These are phyloP conservation scores for Pseudocercospora musae DNA, from an alignment of 2,329 filamentous ascomycete genomes.

Conservation along the genomic window DNA sequence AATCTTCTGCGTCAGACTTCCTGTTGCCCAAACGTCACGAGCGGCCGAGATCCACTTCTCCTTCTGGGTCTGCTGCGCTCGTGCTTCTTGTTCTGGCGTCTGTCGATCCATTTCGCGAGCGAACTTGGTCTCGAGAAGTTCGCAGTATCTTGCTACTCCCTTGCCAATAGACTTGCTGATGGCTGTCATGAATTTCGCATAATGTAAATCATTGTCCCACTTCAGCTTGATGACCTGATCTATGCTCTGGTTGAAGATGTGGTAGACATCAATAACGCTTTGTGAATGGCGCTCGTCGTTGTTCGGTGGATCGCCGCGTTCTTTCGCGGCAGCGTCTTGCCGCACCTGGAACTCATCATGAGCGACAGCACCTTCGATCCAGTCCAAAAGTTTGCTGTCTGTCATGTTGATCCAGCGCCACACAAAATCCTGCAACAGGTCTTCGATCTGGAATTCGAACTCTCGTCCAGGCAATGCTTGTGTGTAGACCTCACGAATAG, in stretches of 20 bases:
- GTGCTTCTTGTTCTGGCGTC: slow-evolving; percentile 80
- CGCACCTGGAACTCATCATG: slow-evolving; percentile 83
- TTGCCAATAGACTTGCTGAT: slow-evolving; percentile 79
- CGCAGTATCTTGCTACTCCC: slow-evolving; percentile 85
- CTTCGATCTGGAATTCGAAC: slow-evolving; percentile 86
- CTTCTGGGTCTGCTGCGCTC: slow-evolving; percentile 73
- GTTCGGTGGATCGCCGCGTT: slow-evolving; percentile 49
- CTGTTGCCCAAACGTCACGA: slow-evolving; percentile 77
- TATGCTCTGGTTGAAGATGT: slow-evolving; percentile 86
- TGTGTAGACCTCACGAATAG: slow-evolving; percentile 76
- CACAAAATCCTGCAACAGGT: slow-evolving; percentile 82
- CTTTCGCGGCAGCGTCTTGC: slow-evolving; percentile 58
- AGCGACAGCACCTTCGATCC: slow-evolving; percentile 87
- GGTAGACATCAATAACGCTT: slow-evolving; percentile 89
- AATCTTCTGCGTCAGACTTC: slow-evolving; percentile 76
- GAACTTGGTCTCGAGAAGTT: slow-evolving; percentile 81
- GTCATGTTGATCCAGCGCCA: slow-evolving; percentile 90
- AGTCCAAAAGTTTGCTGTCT: slow-evolving; percentile 73
- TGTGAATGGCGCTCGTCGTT: slow-evolving; percentile 89
- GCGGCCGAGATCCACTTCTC: slow-evolving; percentile 92
- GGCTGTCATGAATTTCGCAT: slow-evolving; percentile 96
- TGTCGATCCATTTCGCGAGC: slow-evolving; percentile 88
- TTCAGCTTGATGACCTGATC: slow-evolving; percentile 81
- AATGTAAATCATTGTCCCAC: slow-evolving; percentile 91
- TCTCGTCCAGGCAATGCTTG: slow-evolving; percentile 67